Base-by-base conservation (phyloP, 345 rosid species). In the Punica granatum region DNA sequence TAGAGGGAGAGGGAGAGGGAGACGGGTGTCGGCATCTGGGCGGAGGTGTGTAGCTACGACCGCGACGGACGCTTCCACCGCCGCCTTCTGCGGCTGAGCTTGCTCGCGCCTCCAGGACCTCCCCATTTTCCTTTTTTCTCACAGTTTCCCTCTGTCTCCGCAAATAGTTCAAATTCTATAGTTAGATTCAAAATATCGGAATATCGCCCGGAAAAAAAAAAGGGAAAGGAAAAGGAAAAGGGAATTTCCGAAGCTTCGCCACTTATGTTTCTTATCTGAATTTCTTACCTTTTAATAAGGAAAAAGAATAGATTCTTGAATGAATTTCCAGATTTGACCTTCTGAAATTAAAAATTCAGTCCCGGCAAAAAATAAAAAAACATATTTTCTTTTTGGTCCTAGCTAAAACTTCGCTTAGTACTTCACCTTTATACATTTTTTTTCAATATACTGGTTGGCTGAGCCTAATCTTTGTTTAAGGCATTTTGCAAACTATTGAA, bases 121-220 rank as follows among this genome's bases (percentile, higher is more conserved):
- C 60, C 60, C 60, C 60, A 56, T 56, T 16, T 28, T 28, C 34
- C 16, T n/a, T 56, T 56, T n/a, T n/a, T n/a, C n/a, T n/a, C n/a
- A n/a, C n/a, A n/a, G n/a, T n/a, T n/a, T n/a, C n/a, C n/a, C n/a
- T n/a, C 33, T 11, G 60, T 6, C 60, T 28, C 60, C 4, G 1
- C 60, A 28, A 13, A 28, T 25, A 9, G 13, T 56, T 56, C 49
- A 51, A 26, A 11, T 12, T n/a, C 11, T n/a, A n/a, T n/a, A n/a
- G n/a, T n/a, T n/a, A n/a, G n/a, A 37, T 37, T 37, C 41, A 37
- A 37, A 4, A 37, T 4, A 37, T 37, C 11, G 41, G 41, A n/a
- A n/a, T n/a, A n/a, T 11, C 41, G 11, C 41, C 41, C 41, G 41
- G 41, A 11, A 37, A 37, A 37, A 11, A 37, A 37, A 37, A 37